Percentiles rank a stretch among this genome's conserved stretches.
Evolutionary conservation across 805 yeast genomes (phyloP).

Genomic region (Candida dajiaensis): DNA sequence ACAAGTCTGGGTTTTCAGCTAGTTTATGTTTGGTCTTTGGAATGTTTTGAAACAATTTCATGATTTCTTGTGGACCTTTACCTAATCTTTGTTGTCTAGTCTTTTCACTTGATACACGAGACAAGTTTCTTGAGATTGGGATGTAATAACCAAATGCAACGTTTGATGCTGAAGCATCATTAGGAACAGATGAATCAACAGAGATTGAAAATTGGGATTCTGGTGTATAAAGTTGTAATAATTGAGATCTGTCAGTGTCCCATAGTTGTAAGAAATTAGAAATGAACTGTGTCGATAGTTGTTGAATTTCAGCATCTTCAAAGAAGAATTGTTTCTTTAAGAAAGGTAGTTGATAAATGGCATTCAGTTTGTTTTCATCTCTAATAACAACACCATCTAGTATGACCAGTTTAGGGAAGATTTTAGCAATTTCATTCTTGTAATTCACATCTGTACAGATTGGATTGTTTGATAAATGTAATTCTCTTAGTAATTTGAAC

Average conservation of each 20-base stretch:
- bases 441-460: slow-evolving; percentile 42
- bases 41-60: slow-evolving; percentile 51
- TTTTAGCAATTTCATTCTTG: slow-evolving; percentile 54
- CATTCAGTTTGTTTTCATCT: slow-evolving; percentile 55
- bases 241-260: slow-evolving; percentile 72
- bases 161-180: slow-evolving; percentile 27
- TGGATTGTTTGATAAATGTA: slow-evolving; percentile 78
- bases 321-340: slow-evolving; percentile 64
- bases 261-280: slow-evolving; percentile 70
- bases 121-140: slow-evolving; percentile 70
- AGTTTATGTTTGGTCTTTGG: slow-evolving; percentile 80
- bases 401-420: slow-evolving; percentile 76
- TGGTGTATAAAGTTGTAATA: slow-evolving; percentile 68
- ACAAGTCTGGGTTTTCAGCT: slow-evolving; percentile 53
- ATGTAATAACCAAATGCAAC: slow-evolving; percentile 62
- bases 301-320: slow-evolving; percentile 67
- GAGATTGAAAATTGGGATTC: slow-evolving; percentile 83
- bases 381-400: slow-evolving; percentile 76
- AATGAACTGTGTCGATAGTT: slow-evolving; percentile 69
- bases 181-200: slow-evolving; percentile 67
- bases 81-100: slow-evolving; percentile 54
- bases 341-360: slow-evolving; percentile 51
- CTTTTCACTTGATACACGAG: slow-evolving; percentile 49
- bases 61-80: slow-evolving; percentile 64
- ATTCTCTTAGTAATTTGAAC: slow-evolving; percentile 65